Evolutionary conservation across 257 asterid genomes (phyloP).

Genomic region (Solanum sparsipilum): DNA sequence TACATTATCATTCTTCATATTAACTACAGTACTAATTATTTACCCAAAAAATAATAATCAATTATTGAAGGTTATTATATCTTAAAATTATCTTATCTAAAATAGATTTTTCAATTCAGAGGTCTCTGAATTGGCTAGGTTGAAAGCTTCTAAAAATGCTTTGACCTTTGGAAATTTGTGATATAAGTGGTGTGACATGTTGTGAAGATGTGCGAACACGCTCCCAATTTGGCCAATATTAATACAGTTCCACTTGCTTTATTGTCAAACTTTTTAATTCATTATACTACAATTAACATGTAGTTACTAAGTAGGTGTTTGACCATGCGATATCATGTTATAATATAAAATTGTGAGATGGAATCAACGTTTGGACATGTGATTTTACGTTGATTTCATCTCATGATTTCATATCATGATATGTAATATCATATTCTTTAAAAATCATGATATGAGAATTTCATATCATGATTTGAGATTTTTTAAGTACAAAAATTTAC

Average conservation of each 20-base stretch:
- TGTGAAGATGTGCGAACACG: background rate
- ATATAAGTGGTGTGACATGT: background rate
- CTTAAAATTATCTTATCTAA: background rate
- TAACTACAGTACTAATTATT: background rate
- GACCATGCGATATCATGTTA: no score
- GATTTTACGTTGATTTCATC: no score
- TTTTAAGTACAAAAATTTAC: no score
- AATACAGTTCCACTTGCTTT: background rate
- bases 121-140: background rate
- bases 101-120: no score
- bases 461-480: no score
- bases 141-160: background rate
- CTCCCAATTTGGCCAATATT: background rate
- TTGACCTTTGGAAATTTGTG: background rate
- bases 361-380: accelerated
- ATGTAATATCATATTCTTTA: no score
- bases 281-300: background rate
- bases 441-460: no score
- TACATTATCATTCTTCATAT: background rate
- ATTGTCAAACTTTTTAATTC: background rate
- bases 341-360: no score
- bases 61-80: background rate
- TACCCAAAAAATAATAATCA: no score
- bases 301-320: no score
- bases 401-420: no score